Evolutionary conservation across 2,329 filamentous ascomycete genomes (phyloP), one percentile per base, ranked within the genome.

Genomic region (Geosmithia flava): DNA sequence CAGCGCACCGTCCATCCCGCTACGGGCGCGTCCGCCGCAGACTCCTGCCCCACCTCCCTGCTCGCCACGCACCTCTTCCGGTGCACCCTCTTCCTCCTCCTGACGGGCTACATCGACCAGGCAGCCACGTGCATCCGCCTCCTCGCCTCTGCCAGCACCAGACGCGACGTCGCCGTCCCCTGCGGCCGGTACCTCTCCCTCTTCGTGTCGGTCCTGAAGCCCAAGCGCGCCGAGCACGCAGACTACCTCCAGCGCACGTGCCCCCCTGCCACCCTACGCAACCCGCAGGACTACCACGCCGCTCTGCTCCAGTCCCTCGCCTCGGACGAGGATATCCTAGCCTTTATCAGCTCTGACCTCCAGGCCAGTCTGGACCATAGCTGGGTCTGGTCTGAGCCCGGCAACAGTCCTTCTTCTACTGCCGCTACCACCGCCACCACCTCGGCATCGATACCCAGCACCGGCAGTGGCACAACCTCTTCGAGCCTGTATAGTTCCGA

Each of bases 1-100:
- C 78, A 80, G 10, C 80, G 91, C 46, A 72, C 70, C 60, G 75
- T 23, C 67, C 75, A 3, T 71, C 76, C 10, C 69, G 29, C 29
- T 11, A 11, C 29, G 29, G 29, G 29, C 33, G 13, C 89, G 1
- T 75, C 78, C 4, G 77, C 81, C 33, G 78, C 81, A 4, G 23
- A 27, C 23, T 8, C 23, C 23, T 27, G 23, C 11, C 81, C 87
- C 3, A 87, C 84, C 1, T 80, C 84, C 3, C 78, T 91, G 55
- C 72, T 94, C 8, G 85, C 87, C 49, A 81, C 80, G 15, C 93
- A 97, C 61, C 74, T 95, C 43, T 96, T 94, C 79, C 84, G 91
- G 20, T 94, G 85, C 58, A 76, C 85, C 2, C 73, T 97, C 1
- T 81, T 96, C 49, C 71, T 96, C 4, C 76, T 91, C 20, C 78